Base-by-base conservation (phyloP, 2,329 filamentous ascomycete species). In the Apiospora koreana region DNA sequence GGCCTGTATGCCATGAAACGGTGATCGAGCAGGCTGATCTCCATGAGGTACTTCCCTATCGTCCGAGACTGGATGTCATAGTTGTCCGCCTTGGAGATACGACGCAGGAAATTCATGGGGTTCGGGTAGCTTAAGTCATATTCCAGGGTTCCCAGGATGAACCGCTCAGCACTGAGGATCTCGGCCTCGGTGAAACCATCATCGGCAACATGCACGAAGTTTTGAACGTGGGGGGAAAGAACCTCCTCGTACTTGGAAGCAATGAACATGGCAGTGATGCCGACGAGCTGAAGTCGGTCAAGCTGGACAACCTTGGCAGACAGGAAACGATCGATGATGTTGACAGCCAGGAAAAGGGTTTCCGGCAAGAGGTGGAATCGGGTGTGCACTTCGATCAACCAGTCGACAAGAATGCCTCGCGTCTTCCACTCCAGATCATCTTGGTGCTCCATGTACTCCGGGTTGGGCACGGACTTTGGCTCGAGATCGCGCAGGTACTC, bases 241-340 rank as follows among this genome's bases (percentile, higher is more conserved):
- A 99, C 95, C 81, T 99, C 96, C 83, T 99, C 95, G 80, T 98
- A 99, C 85, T 99, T 99, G 79, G 95, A 97, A 16, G 96, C 96
- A 79, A 98, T 97, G 86, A 98, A 98, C 96, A 99, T 98, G 81
- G 95, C 96, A 31, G 96, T 97, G 78, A 98, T 95, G 78, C 96
- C 96, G 71, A 99, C 96, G 10, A 99, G 89, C 83, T 99, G 96
- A 7, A 99, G 91, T 72, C 95, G 94, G 81, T 98, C 95, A 65
- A 99, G 91, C 83, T 97, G 94, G 64, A 99, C 96, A 42, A 98
- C 92, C 86, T 98, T 98, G 78, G 91, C 90, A 0, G 95, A 98
- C 65, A 99, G 89, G 86, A 98, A 99, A 72, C 96, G 95, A 81
- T 99, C 96, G 79, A 98, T 97, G 81, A 98, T 94, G 88, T 98